A percentile compares a stretch with the other conserved stretches of the same genome.
Evolutionary conservation across 148 eudicot genomes (phyloP).

Genomic region (Rhododendron ovatum): DNA sequence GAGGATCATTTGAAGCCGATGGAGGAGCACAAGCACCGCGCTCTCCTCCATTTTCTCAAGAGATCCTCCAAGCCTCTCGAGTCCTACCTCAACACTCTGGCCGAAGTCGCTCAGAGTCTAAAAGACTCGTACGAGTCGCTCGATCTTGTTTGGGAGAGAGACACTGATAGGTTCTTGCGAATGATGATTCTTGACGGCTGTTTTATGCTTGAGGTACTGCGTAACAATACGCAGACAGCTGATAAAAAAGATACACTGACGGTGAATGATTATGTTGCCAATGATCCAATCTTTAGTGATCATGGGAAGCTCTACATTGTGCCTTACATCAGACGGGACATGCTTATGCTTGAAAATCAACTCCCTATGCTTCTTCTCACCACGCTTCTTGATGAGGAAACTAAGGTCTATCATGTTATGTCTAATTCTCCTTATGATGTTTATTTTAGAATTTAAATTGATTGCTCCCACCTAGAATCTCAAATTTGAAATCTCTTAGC

Average conservation of each 20-base stretch:
- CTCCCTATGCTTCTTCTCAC: constrained; percentile 32
- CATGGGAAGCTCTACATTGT: constrained; percentile 31
- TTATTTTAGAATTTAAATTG: too few species aligned
- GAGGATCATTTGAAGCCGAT: constrained; percentile 16
- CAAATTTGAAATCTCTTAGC: too few species aligned
- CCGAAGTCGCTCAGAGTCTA: constrained; percentile 17
- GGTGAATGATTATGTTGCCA: constrained; percentile 22
- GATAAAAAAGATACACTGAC: too few species aligned
- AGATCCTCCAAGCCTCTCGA: constrained; percentile 27
- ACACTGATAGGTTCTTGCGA: constrained; percentile 19
- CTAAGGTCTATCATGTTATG: neutral
- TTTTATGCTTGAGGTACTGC: constrained; percentile 41
- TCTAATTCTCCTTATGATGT: neutral
- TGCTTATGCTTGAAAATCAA: constrained; percentile 48
- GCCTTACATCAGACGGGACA: constrained; percentile 31
- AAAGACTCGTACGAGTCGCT: constrained; percentile 29
- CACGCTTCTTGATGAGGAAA: constrained; percentile 16
- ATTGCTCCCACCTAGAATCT: too few species aligned
- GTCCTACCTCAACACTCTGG: constrained; percentile 6
- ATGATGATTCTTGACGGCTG: constrained; percentile 45
- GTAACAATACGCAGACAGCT: neutral
- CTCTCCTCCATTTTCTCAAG: constrained; percentile 31
- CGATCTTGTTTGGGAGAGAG: constrained; percentile 14
- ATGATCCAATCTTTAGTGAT: constrained; percentile 39
- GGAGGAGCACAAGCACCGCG: constrained; percentile 40